Conservation (phyloP, 2,329 filamentous ascomycete species). For the Mycocentrospora acerina region DNA sequence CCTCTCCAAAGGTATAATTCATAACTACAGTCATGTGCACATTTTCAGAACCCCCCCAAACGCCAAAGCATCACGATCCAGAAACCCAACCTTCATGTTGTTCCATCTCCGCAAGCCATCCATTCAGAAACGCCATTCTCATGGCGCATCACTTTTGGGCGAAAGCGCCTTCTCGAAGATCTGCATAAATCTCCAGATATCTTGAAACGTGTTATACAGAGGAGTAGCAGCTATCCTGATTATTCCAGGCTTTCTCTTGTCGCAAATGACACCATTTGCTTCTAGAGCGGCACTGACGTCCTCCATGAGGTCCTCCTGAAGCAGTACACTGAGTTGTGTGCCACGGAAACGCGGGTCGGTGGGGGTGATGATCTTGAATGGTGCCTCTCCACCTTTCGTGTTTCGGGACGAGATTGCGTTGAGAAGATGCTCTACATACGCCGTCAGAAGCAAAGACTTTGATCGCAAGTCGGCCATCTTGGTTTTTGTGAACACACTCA, state of each 20-base stretch:
- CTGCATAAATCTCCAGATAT: conserved; percentile 55
- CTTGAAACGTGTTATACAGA: conserved; percentile 77
- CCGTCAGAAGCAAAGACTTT: conserved; percentile 73
- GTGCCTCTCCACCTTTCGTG: conserved; percentile 19
- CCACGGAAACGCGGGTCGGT: conserved; percentile 66
- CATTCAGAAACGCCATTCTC: too few species aligned
- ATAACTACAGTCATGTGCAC: too few species aligned
- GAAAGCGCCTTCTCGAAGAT: conserved; percentile 51
- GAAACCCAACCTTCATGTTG: too few species aligned
- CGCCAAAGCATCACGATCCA: too few species aligned
- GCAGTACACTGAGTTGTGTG: conserved; percentile 75
- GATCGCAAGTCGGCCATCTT: conserved; percentile 66
- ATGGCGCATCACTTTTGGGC: conserved; percentile 4
- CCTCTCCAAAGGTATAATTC: too few species aligned
- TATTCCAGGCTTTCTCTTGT: conserved; percentile 83
- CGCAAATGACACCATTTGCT: conserved; percentile 70
- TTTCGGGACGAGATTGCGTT: conserved; percentile 22
- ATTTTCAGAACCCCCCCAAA: too few species aligned
- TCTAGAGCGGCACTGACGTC: conserved; percentile 64
- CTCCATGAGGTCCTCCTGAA: conserved; percentile 69
- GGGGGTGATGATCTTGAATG: conserved; percentile 65
- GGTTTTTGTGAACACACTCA: conserved; percentile 73
- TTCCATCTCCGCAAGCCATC: too few species aligned
- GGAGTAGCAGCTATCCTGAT: conserved; percentile 82
- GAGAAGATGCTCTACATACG: conserved; percentile 54